Percentiles rank a stretch among this genome's conserved stretches.
Evolutionary conservation across 768 basidiomycete species (phyloP).

Genomic region (Boletus tomentosulus): DNA sequence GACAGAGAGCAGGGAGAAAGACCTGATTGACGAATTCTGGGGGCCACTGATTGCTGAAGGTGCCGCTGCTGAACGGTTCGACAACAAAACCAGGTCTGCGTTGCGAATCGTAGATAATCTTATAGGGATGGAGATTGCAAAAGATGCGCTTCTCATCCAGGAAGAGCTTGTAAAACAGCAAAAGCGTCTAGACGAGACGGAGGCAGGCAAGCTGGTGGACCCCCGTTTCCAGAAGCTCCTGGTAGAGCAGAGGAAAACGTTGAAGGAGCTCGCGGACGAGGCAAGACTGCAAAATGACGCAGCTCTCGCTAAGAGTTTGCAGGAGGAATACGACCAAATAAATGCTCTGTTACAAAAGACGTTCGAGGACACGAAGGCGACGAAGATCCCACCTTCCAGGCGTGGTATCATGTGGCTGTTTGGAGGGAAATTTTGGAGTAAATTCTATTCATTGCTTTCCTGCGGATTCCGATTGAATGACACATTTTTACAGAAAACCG

Average conservation of each 20-base stretch:
- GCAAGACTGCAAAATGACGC: conserved; percentile 12
- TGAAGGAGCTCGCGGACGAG: conserved; percentile 16
- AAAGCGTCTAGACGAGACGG: conserved; percentile 19
- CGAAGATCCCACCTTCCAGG: conserved; percentile 15
- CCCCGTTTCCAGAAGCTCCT: conserved; percentile 10
- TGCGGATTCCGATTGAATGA: neutral
- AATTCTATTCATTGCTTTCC: neutral
- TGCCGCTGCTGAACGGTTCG: neutral
- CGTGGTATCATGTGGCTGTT: conserved; percentile 6
- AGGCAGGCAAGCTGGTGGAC: conserved; percentile 9
- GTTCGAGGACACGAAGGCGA: conserved; percentile 17
- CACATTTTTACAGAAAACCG: neutral
- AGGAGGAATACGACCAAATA: conserved; percentile 5
- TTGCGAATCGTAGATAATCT: neutral
- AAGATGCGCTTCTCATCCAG: conserved; percentile 12
- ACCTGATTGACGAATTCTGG: conserved; percentile 11
- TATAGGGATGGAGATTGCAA: fast-evolving
- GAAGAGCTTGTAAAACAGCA: conserved; percentile 15
- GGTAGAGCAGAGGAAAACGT: conserved; percentile 9
- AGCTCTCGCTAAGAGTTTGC: conserved; percentile 5
- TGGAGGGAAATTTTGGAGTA: conserved; percentile 4
- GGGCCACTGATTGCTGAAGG: neutral
- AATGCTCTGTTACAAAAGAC: conserved; percentile 11
- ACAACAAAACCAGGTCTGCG: neutral
- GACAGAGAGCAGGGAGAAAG: neutral